Conservation (phyloP, 2,329 filamentous ascomycete genomes). For the Curvularia hawaiiensis region DNA sequence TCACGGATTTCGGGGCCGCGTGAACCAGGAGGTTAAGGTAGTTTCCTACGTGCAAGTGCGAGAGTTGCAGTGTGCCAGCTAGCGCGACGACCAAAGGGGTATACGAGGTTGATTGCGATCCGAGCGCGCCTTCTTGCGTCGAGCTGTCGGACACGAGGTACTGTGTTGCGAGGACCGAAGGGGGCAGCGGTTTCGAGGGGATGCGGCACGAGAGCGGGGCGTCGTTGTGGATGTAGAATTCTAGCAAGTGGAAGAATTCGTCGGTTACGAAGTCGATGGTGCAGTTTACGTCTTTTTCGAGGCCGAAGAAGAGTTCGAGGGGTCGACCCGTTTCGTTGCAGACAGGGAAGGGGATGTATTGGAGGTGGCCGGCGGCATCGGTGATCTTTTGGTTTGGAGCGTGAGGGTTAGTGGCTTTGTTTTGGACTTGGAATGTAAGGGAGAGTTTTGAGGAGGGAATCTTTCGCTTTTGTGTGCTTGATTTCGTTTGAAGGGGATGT, state of each 20-base stretch:
- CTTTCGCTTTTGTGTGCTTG: not conserved
- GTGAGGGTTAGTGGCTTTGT: not conserved
- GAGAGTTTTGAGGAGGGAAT: no score
- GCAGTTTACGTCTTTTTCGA: constrained; percentile 81
- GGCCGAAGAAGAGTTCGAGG: constrained; percentile 84
- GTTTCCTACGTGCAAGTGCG: constrained; percentile 84
- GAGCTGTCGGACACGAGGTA: constrained; percentile 48
- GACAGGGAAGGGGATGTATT: constrained; percentile 88
- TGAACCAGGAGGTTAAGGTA: constrained; percentile 88
- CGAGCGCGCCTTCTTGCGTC: constrained; percentile 44
- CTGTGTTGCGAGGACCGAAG: constrained; percentile 41
- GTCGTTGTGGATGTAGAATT: constrained; percentile 98
- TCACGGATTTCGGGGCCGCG: constrained; percentile 58
- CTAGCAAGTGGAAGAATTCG: constrained; percentile 82
- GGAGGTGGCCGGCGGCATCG: constrained; percentile 77
- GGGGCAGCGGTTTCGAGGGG: constrained; percentile 71
- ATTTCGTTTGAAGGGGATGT: not conserved
- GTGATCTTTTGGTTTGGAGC: constrained; percentile 60
- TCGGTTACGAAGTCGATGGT: constrained; percentile 78
- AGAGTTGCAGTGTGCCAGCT: constrained; percentile 84
- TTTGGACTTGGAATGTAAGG: not conserved
- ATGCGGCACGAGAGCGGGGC: constrained; percentile 91
- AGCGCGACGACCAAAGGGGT: constrained; percentile 88
- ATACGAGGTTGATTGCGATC: constrained; percentile 54
- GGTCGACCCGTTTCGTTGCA: constrained; percentile 87